Evolutionary conservation across 116 monocot species (phyloP).

Genomic region (Trichopus zeylanicus): DNA sequence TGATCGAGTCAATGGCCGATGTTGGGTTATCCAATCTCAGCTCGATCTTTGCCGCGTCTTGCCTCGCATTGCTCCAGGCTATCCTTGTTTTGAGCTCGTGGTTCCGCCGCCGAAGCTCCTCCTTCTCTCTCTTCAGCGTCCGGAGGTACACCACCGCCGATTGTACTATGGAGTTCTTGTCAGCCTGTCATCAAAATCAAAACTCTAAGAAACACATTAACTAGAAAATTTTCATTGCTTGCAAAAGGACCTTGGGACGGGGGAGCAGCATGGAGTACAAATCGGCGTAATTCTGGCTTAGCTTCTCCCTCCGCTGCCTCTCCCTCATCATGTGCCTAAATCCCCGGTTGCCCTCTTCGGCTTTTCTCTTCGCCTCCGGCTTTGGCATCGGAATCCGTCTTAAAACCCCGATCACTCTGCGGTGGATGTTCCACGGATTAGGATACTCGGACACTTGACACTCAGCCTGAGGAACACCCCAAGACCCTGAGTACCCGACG

Average conservation of each 20-base stretch:
- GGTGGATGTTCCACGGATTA: constrained; percentile 1
- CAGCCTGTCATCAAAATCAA: constrained; percentile 20
- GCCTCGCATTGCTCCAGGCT: neutral
- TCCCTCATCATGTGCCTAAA: constrained; percentile 71
- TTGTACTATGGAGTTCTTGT: constrained; percentile 55
- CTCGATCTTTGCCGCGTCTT: constrained; percentile 1
- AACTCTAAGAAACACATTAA: neutral
- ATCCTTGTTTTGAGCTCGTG: constrained; percentile 22
- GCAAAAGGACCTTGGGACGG: constrained; percentile 31
- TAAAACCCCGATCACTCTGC: constrained; percentile 18
- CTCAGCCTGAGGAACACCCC: too few relatives aligned
- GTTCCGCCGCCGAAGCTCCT: constrained; percentile 15
- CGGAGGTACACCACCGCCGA: constrained; percentile 24
- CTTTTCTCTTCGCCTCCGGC: neutral
- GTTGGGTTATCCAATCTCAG: constrained; percentile 25
- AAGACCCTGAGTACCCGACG: too few relatives aligned
- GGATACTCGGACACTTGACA: too few relatives aligned
- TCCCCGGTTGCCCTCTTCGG: constrained; percentile 17
- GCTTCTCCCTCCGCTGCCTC: constrained; percentile 50
- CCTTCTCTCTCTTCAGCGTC: constrained; percentile 22
- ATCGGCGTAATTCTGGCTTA: constrained; percentile 59
- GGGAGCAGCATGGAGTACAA: constrained; percentile 26
- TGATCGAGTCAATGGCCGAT: constrained; percentile 50
- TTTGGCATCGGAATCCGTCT: constrained; percentile 8
- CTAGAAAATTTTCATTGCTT: neutral